phyloP scores from a whole-genome alignment of 176 grass and related monocot genomes.

The Avena atlantica region DNA sequence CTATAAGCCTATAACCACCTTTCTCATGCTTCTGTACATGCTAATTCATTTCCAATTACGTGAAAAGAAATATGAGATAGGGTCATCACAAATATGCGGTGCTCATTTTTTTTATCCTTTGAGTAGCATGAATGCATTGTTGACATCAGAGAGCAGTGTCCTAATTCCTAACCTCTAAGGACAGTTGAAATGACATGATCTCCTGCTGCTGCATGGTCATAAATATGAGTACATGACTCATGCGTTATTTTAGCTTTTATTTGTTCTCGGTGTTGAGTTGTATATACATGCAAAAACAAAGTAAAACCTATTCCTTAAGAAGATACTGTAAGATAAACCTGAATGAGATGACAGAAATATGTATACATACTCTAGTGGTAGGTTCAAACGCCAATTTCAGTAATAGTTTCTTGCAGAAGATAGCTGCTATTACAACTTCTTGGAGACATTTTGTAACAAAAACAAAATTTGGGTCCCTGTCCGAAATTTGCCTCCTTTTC shows the following conservation, averaged over 20 bases:
- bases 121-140: not conserved
- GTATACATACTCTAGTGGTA: not conserved
- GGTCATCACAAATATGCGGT: conserved; percentile 1
- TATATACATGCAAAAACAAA: not conserved
- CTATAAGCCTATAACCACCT: not conserved
- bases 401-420: not conserved
- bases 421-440: not conserved
- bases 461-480: not conserved
- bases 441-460: not conserved
- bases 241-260: not conserved
- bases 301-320: conserved; percentile 10
- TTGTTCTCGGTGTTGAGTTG: not conserved
- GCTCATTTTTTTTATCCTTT: not conserved
- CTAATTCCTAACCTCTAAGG: not conserved
- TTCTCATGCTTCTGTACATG: not conserved
- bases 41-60: not conserved
- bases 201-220: conserved; percentile 18
- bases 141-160: conserved; percentile 4
- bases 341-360: not conserved
- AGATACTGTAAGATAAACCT: not conserved
- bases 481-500: not conserved
- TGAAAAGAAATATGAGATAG: not conserved
- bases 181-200: not conserved
- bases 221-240: not conserved
- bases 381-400: not conserved